Base-by-base conservation (phyloP, 768 basidiomycete species). In the Zangia roseola region DNA sequence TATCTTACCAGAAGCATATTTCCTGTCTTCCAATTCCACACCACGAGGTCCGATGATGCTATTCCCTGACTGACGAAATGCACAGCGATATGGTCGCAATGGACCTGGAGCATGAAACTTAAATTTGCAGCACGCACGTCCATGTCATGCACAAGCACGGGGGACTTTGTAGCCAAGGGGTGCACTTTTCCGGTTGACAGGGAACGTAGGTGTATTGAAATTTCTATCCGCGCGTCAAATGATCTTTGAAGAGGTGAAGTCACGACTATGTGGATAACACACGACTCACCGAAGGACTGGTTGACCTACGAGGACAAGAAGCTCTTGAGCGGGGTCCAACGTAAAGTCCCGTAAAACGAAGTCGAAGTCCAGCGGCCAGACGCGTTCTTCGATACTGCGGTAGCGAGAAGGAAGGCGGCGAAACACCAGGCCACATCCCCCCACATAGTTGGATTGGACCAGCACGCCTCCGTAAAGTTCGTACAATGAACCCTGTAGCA, bases 1-100 rank as follows among this genome's bases (percentile, higher is more conserved):
- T 14, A 19, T 69, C 78, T 70, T 56, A 87, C 84, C 53, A 77
- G 49, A 55, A 80, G 60, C 7, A 70, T 59, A 10, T 62, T 55
- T 6, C 81, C 81, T 5, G 76, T 81, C 58, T 78, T 79, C 86
- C 85, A 88, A 46, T 87, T 76, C 84, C 83, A 88, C 19, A 84
- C 67, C 20, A 76, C 65, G 12, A 86, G 60, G 54, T 81, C 77
- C 25, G 72, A 76, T 39, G 69, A 69, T 28, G 60, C 59, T 7
- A 47, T 50, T 33, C 66, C 69, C 9, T 49, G 49, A 47, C 65
- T 64, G 43, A 69, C 53, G 45, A 79, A 79, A 6, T 81, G 68
- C 34, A 86, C 62, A 10, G 74, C 81, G 16, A 87, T 53, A 25
- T 71, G 69, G 25, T 82, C 74, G 7, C 73, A 74, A 40, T 76